phyloP scores from a whole-genome alignment of 2,329 filamentous ascomycete species.

The Arthrobotrys musiformis region DNA sequence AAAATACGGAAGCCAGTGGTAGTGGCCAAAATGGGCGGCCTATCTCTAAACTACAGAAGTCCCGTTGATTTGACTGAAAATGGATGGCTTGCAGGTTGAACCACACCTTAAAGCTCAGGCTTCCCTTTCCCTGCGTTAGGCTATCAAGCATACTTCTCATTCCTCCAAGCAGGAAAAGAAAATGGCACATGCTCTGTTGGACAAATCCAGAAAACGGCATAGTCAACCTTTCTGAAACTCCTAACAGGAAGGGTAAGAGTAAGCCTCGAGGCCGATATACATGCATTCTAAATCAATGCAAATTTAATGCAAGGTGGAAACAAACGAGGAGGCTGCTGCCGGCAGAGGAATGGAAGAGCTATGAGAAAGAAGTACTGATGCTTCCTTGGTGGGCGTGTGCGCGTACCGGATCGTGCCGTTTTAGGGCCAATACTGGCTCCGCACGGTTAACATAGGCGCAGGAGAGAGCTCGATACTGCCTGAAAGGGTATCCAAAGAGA shows the following conservation, averaged over 20 bases:
- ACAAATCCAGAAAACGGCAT: not conserved
- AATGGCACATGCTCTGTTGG: slow-evolving; percentile 22
- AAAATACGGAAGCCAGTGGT: not conserved
- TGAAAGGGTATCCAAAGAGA: not conserved
- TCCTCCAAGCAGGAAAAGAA: slow-evolving; percentile 16
- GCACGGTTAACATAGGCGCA: slow-evolving; percentile 23
- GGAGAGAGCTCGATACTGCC: slow-evolving; percentile 26
- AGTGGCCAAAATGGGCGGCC: slow-evolving; percentile 10
- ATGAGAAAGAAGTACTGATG: not conserved
- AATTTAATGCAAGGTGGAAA: not conserved
- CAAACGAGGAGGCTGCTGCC: not conserved
- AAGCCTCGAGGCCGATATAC: not conserved
- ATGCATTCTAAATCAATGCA: not conserved
- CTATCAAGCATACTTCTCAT: slow-evolving; percentile 7
- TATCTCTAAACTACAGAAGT: slow-evolving; percentile 23
- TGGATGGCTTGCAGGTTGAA: slow-evolving; percentile 18
- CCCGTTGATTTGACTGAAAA: slow-evolving; percentile 9
- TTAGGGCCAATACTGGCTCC: slow-evolving; percentile 24
- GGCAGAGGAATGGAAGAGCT: not conserved
- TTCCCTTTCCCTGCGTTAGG: slow-evolving; percentile 24
- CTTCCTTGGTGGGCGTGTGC: slow-evolving; percentile 1
- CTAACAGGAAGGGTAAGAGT: not conserved
- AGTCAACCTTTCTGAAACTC: slow-evolving; percentile 24
- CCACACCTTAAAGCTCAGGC: slow-evolving; percentile 27
- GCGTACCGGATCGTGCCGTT: slow-evolving; percentile 9